Base-by-base conservation (phyloP, 1,284 basidiomycete species). In the Ceratobasidium sp. region DNA sequence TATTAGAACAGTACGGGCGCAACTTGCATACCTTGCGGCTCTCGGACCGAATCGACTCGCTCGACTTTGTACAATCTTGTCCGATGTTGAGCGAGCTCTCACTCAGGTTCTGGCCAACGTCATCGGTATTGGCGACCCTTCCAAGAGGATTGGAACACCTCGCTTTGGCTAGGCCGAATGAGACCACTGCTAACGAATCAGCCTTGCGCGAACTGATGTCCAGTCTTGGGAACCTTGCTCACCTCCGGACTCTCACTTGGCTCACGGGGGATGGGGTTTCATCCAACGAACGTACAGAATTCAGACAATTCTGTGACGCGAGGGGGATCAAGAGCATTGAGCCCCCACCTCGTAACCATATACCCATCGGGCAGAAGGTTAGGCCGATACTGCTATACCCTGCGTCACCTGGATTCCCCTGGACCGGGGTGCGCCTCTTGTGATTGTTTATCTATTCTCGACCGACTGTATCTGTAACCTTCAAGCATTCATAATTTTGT, bases 141-240 rank as follows among this genome's bases (percentile, higher is more conserved):
- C 60, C 60, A 9, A 47, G 11, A 11, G 27, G 36, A 14, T 49
- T 64, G 21, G 42, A n/a, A 8, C 60, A 64, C 11, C 60, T 64
- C 23, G 60, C 47, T 29, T 49, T 64, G 5, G 60, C 50, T 41
- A 49, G 60, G n/a, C 60, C 60, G 1, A 49, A 64, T 49, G 36
- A 64, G 60, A 64, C 49, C 11, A 53, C 52, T 11, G 60, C 60
- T n/a, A 64, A 64, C 36, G 60, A 64, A 19, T 29, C 60, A 8
- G 60, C 60, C 7, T 27, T 64, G 49, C 50, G 30, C 33, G 60
- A 64, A 36, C 29, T 64, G 50, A 64, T 64, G 60, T 39, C 49
- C 30, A 23, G 36, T 27, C 49, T 64, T 21, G 30, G n/a, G 9
- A 13, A 16, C 23, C 49, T 64, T 8, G 7, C 49, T 39, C 21